These are phyloP conservation scores for Eutrema japonicum DNA, from an alignment of 345 rosid species.

Conservation along the genomic window DNA sequence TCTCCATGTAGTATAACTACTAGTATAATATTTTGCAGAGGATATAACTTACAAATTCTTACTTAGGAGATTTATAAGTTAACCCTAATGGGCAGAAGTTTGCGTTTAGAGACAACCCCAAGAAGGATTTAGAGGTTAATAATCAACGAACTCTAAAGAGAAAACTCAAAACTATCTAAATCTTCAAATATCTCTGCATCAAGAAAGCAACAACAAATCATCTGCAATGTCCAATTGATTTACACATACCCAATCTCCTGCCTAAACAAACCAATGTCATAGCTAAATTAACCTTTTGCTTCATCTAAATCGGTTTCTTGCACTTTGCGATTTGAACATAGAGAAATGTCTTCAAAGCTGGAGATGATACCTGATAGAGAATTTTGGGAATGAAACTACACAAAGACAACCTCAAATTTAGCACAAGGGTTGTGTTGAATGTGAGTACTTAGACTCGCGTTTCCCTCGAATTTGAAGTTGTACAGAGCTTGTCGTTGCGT, in stretches of 20 bases:
- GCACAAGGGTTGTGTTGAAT: slow-evolving; percentile 71
- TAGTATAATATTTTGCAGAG: too few relatives aligned
- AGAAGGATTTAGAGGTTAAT: not conserved
- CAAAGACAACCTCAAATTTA: slow-evolving; percentile 82
- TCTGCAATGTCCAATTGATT: slow-evolving; percentile 22
- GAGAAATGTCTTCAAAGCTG: slow-evolving; percentile 22
- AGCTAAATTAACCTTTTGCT: slow-evolving; percentile 16
- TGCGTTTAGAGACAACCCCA: not conserved
- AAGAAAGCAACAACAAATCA: slow-evolving; percentile 11
- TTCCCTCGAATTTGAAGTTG: slow-evolving; percentile 64
- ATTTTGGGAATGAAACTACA: slow-evolving; percentile 45
- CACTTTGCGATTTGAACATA: slow-evolving; percentile 14
- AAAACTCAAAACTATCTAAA: not conserved
- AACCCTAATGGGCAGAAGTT: not conserved
- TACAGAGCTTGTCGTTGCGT: slow-evolving; percentile 91
- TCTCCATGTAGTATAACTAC: too few relatives aligned
- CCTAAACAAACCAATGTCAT: slow-evolving; percentile 33
- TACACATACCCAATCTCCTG: not conserved
- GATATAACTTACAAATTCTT: too few relatives aligned
- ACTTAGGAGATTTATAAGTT: too few relatives aligned
- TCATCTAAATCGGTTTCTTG: slow-evolving; percentile 2
- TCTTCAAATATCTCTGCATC: not conserved
- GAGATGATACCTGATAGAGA: slow-evolving; percentile 3
- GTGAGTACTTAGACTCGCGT: slow-evolving; percentile 60
- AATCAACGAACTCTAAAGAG: not conserved